A percentile compares a stretch with the other conserved stretches of the same genome.
Conservation (phyloP, 768 basidiomycete genomes). For the Mycena venus region DNA sequence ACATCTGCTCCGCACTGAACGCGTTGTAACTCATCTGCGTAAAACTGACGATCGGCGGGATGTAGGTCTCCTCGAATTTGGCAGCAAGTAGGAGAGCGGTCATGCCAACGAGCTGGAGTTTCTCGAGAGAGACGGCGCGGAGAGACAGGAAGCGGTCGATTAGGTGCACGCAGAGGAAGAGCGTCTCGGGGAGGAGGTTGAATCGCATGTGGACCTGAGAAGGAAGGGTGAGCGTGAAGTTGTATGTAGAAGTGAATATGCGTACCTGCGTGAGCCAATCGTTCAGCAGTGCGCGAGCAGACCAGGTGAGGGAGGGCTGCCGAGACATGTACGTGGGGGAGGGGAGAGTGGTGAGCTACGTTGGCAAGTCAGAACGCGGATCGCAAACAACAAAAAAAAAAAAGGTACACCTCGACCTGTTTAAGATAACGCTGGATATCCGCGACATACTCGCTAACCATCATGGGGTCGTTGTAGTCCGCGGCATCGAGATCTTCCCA, state of each 20-base stretch:
- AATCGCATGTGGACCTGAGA: slow-evolving; percentile 84
- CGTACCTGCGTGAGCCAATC: slow-evolving; percentile 85
- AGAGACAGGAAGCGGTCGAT: slow-evolving; percentile 80
- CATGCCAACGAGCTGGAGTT: slow-evolving; percentile 93
- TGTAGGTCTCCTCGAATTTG: slow-evolving; percentile 94
- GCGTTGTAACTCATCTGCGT: slow-evolving; percentile 83
- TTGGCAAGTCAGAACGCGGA: too few species aligned
- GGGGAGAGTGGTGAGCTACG: slow-evolving; percentile 80
- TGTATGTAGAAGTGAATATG: not conserved
- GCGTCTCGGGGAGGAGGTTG: slow-evolving; percentile 88
- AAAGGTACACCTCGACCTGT: slow-evolving; percentile 89
- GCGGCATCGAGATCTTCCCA: slow-evolving; percentile 93
- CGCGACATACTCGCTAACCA: slow-evolving; percentile 92
- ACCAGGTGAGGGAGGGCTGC: slow-evolving; percentile 90
- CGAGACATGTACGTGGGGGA: slow-evolving; percentile 87
- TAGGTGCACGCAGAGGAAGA: slow-evolving; percentile 91
- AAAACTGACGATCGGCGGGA: slow-evolving; percentile 87
- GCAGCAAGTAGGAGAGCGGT: slow-evolving; percentile 90
- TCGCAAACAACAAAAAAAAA: too few species aligned
- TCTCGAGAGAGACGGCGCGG: slow-evolving; percentile 83
- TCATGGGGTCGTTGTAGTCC: slow-evolving; percentile 89
- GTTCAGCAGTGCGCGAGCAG: slow-evolving; percentile 88
- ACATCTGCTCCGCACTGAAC: slow-evolving; percentile 83
- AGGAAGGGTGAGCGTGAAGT: not conserved
- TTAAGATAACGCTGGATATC: slow-evolving; percentile 93